Base-by-base conservation (phyloP, 2,329 filamentous ascomycete genomes). In the Berkeleyomyces basicola region DNA sequence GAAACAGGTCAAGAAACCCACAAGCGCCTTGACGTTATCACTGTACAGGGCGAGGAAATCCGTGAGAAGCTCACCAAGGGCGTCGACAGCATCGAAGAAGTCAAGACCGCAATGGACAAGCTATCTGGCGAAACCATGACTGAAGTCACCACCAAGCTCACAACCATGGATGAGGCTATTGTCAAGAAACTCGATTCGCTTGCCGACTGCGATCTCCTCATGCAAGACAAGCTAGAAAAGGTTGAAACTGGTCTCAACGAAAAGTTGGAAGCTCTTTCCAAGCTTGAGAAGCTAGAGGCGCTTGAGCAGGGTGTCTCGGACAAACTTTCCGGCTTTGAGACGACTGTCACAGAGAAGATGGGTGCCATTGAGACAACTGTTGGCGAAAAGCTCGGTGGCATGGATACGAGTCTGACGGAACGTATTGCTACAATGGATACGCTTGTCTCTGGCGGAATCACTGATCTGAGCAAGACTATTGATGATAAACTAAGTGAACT, bases 171-270 rank as follows among this genome's bases (percentile, higher is more conserved):
- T n/a, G 60, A 61, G 31, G 42, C 49, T 4, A n/a, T 61, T 7
- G 23, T 31, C 49, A 61, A 61, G 49, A 61, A 58, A 33, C 60
- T 61, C 7, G 60, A 43, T 16, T 62, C 63, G 4, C 42, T 64
- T 14, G 58, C 63, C 6, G 63, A 64, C 37, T 62, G 58, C 47
- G 63, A 61, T 46, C 61, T 64, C 11, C 57, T 64, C 23, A 59
- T 62, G 36, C 60, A 64, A 36, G 63, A 64, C 55, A 58, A 62
- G 23, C 57, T 64, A 9, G 63, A 64, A 33, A 61, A 64, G 42
- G 60, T 61, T 40, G 58, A 60, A 40, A 39, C 57, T 6, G 49
- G 57, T 31, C 40, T 64, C 31, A 31, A 36, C 37, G 42, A 62
- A n/a, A 64, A 64, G 63, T 42, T 64, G 14, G 63, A 64, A 40